Evolutionary conservation across 495 filamentous ascomycete genomes (phyloP).

Genomic region (Daldinia bambusicola): DNA sequence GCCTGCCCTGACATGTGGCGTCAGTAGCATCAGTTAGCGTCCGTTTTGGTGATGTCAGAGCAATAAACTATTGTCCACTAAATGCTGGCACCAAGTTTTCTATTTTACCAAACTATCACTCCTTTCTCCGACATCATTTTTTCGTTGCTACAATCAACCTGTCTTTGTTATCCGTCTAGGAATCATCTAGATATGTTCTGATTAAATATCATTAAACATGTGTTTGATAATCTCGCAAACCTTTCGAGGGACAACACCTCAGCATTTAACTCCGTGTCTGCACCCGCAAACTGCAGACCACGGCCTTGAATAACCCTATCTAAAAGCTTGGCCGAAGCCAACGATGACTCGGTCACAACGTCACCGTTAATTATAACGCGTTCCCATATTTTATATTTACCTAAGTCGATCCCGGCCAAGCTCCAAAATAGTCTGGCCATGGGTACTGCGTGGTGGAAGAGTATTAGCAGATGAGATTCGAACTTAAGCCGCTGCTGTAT

Average conservation of each 20-base stretch:
- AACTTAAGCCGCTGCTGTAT: conserved; percentile 6
- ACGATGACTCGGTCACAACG: neutral
- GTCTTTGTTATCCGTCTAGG: too few relatives aligned
- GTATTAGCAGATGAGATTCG: neutral
- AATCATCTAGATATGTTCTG: too few relatives aligned
- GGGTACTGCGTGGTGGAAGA: neutral
- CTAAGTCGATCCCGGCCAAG: neutral
- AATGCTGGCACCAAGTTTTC: conserved; percentile 21
- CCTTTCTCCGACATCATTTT: neutral
- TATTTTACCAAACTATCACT: conserved; percentile 9
- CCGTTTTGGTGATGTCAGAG: conserved; percentile 32
- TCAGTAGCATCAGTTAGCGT: conserved; percentile 1
- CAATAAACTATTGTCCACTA: conserved; percentile 13
- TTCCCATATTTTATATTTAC: neutral
- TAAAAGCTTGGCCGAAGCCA: conserved; percentile 15
- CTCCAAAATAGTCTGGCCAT: neutral
- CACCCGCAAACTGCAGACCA: conserved; percentile 3
- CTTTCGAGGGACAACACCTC: conserved; percentile 1
- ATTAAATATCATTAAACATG: neutral
- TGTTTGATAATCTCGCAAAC: neutral
- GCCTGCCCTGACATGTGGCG: conserved; percentile 28
- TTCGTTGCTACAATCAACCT: neutral
- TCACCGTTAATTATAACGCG: neutral
- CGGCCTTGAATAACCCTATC: conserved; percentile 14
- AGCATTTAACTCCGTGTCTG: conserved; percentile 1